phyloP scores from a whole-genome alignment of 1,284 basidiomycete genomes.

The Hemileccinum hortonii region DNA sequence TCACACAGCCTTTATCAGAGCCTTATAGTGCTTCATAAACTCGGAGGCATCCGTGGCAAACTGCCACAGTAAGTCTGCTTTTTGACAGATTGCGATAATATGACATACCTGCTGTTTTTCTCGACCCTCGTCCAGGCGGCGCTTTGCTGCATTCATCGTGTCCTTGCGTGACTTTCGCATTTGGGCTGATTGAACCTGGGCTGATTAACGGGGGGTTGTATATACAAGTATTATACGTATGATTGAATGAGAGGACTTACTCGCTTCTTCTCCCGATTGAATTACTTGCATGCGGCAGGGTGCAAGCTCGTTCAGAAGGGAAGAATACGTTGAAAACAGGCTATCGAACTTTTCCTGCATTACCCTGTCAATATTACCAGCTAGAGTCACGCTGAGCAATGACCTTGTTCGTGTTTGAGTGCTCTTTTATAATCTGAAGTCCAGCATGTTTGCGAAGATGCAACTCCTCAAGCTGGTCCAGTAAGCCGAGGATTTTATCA shows the following conservation, averaged over 20 bases:
- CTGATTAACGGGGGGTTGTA: constrained; percentile 26
- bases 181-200: constrained; percentile 33
- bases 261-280: constrained; percentile 37
- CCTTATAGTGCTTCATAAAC: constrained; percentile 47
- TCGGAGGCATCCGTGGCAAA: constrained; percentile 42
- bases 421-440: constrained; percentile 8
- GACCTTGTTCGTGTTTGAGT: constrained; percentile 23
- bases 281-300: constrained; percentile 35
- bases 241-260: constrained; percentile 27
- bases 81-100: neutral
- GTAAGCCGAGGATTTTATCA: constrained; percentile 19
- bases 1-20: constrained; percentile 35
- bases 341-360: constrained; percentile 36
- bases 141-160: constrained; percentile 38
- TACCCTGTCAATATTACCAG: constrained; percentile 10
- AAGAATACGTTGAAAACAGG: constrained; percentile 32
- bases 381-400: neutral
- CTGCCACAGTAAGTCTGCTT: constrained; percentile 23
- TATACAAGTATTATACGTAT: constrained; percentile 4
- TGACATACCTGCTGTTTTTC: constrained; percentile 41
- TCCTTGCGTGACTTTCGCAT: constrained; percentile 39
- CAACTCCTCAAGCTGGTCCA: constrained; percentile 25
- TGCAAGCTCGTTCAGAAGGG: constrained; percentile 38
- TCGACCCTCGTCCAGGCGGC: constrained; percentile 39
- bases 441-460: constrained; percentile 17